Evolutionary conservation across 495 filamentous ascomycete species (phyloP).

Genomic region (Aspergillus conjunctus): DNA sequence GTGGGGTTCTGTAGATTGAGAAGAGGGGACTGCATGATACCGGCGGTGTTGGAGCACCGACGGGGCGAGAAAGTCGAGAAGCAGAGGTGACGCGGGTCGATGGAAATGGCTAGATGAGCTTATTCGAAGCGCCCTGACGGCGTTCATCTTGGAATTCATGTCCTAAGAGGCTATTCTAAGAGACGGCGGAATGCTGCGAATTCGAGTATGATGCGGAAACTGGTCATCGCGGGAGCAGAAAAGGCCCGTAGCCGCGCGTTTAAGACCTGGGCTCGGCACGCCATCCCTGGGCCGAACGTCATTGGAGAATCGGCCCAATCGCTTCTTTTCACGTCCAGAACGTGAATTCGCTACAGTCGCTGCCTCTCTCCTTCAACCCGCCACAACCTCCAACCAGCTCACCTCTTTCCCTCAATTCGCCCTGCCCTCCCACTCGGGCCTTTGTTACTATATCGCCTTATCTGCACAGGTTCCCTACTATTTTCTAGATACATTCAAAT

Average conservation of each 20-base stretch:
- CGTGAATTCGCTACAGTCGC: slow-evolving; percentile 16
- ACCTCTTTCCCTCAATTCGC: slow-evolving; percentile 3
- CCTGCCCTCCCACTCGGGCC: slow-evolving; percentile 2
- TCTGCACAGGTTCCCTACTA: slow-evolving; percentile 12
- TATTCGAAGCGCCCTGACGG: slow-evolving; percentile 22
- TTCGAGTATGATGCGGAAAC: not conserved
- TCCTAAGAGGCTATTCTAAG: not conserved
- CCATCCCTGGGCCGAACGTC: slow-evolving; percentile 30
- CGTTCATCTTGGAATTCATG: slow-evolving; percentile 8
- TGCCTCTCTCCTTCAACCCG: slow-evolving; percentile 19
- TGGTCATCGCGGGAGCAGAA: slow-evolving; percentile 1
- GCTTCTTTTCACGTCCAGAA: slow-evolving; percentile 24
- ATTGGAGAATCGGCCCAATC: slow-evolving; percentile 20
- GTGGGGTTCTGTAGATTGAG: slow-evolving; percentile 5
- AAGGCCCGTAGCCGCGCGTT: slow-evolving; percentile 27
- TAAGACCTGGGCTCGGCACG: slow-evolving; percentile 24
- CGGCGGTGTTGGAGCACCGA: slow-evolving; percentile 33
- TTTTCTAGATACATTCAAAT: slow-evolving; percentile 16
- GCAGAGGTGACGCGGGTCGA: slow-evolving; percentile 28
- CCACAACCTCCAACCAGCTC: slow-evolving; percentile 13
- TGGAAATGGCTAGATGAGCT: slow-evolving; percentile 24
- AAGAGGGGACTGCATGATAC: slow-evolving; percentile 35
- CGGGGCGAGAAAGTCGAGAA: slow-evolving; percentile 50
- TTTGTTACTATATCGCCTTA: not conserved
- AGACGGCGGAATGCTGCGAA: not conserved